These are phyloP conservation scores for Grammothele lineata DNA, from an alignment of 768 basidiomycete species.

Conservation along the genomic window DNA sequence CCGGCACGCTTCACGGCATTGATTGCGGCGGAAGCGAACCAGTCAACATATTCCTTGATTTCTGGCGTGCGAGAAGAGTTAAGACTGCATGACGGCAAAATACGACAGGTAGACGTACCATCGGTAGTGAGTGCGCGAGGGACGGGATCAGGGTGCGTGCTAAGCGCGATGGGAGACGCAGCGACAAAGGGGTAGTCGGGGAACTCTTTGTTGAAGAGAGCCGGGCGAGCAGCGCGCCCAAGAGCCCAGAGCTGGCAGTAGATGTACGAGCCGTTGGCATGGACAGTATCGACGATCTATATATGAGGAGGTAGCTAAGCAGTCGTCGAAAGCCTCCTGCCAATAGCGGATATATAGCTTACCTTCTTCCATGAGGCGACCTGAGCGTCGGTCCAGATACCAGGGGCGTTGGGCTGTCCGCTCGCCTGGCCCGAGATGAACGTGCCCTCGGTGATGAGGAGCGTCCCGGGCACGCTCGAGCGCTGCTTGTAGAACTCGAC, in stretches of 20 bases:
- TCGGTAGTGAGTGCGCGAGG: constrained; percentile 24
- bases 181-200: constrained; percentile 14
- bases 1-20: constrained; percentile 27
- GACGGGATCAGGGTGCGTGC: neutral
- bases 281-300: constrained; percentile 52
- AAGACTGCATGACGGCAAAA: neutral
- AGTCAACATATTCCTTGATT: constrained; percentile 36
- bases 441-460: constrained; percentile 57
- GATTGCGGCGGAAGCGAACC: constrained; percentile 21
- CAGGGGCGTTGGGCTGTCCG: constrained; percentile 49
- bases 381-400: constrained; percentile 63
- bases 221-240: constrained; percentile 36
- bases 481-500: constrained; percentile 50
- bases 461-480: constrained; percentile 41
- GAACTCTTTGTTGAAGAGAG: constrained; percentile 33
- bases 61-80: constrained; percentile 2
- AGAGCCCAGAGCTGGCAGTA: constrained; percentile 56
- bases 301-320: neutral
- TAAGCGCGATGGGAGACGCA: constrained; percentile 22
- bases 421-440: constrained; percentile 47
- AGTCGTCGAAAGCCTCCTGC: neutral
- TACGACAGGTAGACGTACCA: constrained; percentile 1
- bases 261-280: constrained; percentile 46
- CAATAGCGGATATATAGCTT: neutral
- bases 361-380: constrained; percentile 47